Base-by-base conservation (phyloP, 192 early-diverging fungal genomes). In the Coemansia sp. region DNA sequence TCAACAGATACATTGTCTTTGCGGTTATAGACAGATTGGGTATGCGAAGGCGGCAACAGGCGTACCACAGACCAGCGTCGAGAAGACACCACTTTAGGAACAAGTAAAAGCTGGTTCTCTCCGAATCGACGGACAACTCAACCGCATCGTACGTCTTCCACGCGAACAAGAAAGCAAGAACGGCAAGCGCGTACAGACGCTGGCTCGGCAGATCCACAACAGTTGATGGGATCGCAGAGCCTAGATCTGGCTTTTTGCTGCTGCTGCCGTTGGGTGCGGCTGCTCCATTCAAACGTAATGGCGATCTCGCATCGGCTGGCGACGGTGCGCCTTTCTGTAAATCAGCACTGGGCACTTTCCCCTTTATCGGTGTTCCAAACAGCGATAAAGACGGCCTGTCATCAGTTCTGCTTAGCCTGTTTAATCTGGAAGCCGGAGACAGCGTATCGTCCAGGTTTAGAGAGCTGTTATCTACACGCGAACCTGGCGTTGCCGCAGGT, bases 141-240 rank as follows among this genome's bases (percentile, higher is more conserved):
- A 70, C 33, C 4, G 67, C 68, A 15, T 80, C 65, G 61, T 70
- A 80, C 11, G 60, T 11, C 58, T 80, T 80, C 77, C 71, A 74
- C 5, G 77, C 77, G 15, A 57, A 33, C 22, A 74, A 48, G 6
- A 70, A 47, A 4, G 19, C 71, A 22, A 64, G 23, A 14, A 50
- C 40, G 1, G 64, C 67, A 31, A 70, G 61, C 53, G 71, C 67
- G 34, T 74, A 74, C 27, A 70, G 59, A 2, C 77, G 70, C 67
- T 80, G 77, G 53, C 71, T 74, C 13, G 77, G 71, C 34, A 70
- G 40, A 53, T 80, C 77, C 3, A 74, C 50, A 1, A 74, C 67
- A 0, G 67, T 42, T 10, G 64, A 42, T 9, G 76, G 71, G 19
- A 79, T 70, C 31, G 76, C 75, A 59, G 75, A 77, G n/a, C 30